Evolutionary conservation across 2,329 filamentous ascomycete species (phyloP).

Genomic region (Alternaria sp.): DNA sequence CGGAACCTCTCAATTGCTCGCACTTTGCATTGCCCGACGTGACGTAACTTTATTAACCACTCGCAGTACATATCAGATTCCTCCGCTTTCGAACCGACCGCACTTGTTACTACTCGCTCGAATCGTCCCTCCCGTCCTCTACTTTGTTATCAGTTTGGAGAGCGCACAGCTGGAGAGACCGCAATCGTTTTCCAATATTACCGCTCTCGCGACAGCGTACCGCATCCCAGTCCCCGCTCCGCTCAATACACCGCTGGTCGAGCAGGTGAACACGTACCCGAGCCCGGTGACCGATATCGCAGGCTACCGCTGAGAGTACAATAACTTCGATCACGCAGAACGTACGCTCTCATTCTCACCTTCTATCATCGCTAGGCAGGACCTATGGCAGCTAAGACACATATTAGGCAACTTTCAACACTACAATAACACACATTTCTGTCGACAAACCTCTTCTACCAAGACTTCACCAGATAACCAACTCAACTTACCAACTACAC

Average conservation of each 20-base stretch:
- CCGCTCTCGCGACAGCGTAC: neutral
- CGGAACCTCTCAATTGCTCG: neutral
- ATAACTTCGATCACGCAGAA: conserved; percentile 2
- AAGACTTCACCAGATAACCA: neutral
- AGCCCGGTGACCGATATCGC: conserved; percentile 2
- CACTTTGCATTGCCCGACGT: neutral
- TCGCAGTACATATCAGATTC: neutral
- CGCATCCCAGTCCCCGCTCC: conserved; percentile 1
- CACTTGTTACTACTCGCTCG: neutral
- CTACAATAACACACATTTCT: neutral
- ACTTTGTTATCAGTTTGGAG: neutral
- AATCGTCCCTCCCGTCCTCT: neutral
- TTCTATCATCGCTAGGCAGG: conserved; percentile 1
- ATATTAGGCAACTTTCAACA: conserved; percentile 8
- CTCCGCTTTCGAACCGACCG: neutral
- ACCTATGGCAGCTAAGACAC: conserved; percentile 4
- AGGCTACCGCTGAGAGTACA: conserved; percentile 10
- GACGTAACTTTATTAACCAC: neutral
- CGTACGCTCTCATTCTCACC: conserved; percentile 3
- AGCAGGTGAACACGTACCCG: conserved; percentile 5
- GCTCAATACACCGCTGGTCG: conserved; percentile 15
- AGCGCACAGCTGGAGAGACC: neutral
- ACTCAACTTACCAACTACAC: neutral
- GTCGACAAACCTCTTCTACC: neutral
- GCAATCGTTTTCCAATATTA: neutral